Conservation (phyloP, 768 basidiomycete species). For the Leccinum obscurum region DNA sequence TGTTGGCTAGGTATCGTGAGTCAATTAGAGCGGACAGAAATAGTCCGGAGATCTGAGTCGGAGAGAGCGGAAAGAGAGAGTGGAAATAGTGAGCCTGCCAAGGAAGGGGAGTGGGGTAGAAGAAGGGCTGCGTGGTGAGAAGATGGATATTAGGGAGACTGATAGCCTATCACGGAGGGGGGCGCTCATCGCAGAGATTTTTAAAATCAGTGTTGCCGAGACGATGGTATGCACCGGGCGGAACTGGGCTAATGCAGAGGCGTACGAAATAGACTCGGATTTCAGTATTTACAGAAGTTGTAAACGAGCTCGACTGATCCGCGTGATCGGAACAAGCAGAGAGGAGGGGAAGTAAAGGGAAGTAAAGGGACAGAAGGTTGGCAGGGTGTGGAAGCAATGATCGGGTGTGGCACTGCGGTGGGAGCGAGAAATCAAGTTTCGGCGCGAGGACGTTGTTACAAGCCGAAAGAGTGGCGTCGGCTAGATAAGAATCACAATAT, state of each 20-base stretch:
- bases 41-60: conserved; percentile 17
- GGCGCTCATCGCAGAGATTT: not conserved
- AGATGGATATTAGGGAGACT: not conserved
- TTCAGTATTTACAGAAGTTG: not conserved
- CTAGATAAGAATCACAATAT: conserved; percentile 24
- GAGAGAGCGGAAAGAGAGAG: conserved; percentile 15
- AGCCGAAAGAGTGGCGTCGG: conserved; percentile 24
- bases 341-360: not conserved
- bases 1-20: conserved; percentile 3
- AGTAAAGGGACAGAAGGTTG: not conserved
- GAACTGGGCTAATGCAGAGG: conserved; percentile 11
- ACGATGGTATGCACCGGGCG: conserved; percentile 13
- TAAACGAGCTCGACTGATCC: conserved; percentile 8
- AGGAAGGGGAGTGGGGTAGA: conserved; percentile 9
- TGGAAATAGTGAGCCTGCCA: conserved; percentile 13
- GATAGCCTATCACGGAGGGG: conserved; percentile 7
- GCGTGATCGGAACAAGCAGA: conserved; percentile 7
- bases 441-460: conserved; percentile 10
- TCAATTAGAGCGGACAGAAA: conserved; percentile 13
- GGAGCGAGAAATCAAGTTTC: conserved; percentile 7
- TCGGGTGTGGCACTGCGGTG: conserved; percentile 21
- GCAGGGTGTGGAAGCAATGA: conserved; percentile 9
- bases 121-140: conserved; percentile 19
- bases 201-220: conserved; percentile 2
- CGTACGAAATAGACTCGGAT: not conserved